Percentiles rank a stretch among this genome's conserved stretches.
phyloP scores from a whole-genome alignment of 176 grass and related monocot genomes.

The Themeda triandra region DNA sequence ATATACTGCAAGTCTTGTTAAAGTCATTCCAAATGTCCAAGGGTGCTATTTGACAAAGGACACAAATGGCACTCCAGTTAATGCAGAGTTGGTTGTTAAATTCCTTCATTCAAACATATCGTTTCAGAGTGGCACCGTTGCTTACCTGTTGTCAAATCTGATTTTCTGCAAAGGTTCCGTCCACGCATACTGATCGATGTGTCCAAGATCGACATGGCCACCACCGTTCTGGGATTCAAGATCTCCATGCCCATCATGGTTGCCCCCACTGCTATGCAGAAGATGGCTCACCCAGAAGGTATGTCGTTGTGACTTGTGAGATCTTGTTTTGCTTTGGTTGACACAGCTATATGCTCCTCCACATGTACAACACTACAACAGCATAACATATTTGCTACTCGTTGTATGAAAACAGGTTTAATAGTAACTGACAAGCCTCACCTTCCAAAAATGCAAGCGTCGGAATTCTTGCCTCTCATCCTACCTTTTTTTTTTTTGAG shows the following conservation, averaged over 20 bases:
- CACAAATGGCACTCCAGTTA: background rate
- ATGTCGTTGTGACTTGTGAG: background rate
- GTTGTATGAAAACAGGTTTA: background rate
- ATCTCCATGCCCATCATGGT: constrained; percentile 98
- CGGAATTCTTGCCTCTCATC: background rate
- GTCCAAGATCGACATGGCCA: constrained; percentile 79
- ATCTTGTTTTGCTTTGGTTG: background rate
- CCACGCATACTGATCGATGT: constrained; percentile 96
- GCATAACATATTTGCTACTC: background rate
- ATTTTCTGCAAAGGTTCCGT: constrained; percentile 62
- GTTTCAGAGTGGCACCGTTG: background rate
- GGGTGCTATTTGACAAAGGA: too few species aligned
- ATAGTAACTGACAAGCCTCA: background rate
- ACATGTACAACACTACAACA: background rate
- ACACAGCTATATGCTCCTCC: background rate
- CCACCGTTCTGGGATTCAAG: constrained; percentile 86
- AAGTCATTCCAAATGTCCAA: too few species aligned
- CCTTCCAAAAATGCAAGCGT: background rate
- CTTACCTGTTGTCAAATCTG: background rate
- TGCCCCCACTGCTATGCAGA: constrained; percentile 83
- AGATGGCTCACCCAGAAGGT: constrained; percentile 99
- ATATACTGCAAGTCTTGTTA: background rate
- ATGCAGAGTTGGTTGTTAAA: background rate
- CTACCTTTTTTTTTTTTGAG: background rate
- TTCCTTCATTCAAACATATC: background rate